Percentiles rank a stretch among this genome's conserved stretches.
Conservation (phyloP, 805 yeast species). For the Priceomyces melissophilus region DNA sequence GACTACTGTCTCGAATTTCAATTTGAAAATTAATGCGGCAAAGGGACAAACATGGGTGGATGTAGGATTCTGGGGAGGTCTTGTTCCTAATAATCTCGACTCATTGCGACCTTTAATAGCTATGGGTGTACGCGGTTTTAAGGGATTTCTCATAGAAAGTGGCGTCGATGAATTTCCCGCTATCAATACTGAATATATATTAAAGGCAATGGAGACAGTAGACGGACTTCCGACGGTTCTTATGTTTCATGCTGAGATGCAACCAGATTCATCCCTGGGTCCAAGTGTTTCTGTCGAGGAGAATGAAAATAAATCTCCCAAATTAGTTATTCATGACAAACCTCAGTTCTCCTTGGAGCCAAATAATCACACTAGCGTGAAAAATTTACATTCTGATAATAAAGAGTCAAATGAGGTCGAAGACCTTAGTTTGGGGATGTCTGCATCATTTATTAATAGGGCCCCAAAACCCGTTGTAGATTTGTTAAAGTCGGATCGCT, state of each 20-base stretch:
- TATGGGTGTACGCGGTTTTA: conserved; percentile 91
- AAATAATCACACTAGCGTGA: conserved; percentile 7
- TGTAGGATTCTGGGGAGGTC: conserved; percentile 95
- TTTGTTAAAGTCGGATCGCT: conserved; percentile 17
- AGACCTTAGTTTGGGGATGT: conserved; percentile 34
- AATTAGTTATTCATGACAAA: conserved; percentile 19
- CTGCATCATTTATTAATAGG: conserved; percentile 36
- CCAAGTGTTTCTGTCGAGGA: conserved; percentile 22
- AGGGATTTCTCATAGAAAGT: conserved; percentile 86
- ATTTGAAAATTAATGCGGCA: conserved; percentile 75
- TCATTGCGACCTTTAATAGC: conserved; percentile 72
- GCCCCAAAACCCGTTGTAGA: conserved; percentile 39
- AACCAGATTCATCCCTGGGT: conserved; percentile 32
- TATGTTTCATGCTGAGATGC: conserved; percentile 94
- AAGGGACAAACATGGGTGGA: conserved; percentile 84
- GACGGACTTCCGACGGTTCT: conserved; percentile 64
- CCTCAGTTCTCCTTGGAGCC: conserved; percentile 15
- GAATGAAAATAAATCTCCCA: conserved; percentile 20
- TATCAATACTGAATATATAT: conserved; percentile 61
- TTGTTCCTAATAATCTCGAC: conserved; percentile 72
- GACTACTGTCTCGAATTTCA: conserved; percentile 73
- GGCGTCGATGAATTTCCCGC: conserved; percentile 98
- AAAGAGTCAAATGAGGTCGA: conserved; percentile 24
- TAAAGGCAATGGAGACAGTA: conserved; percentile 61
- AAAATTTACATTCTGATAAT: conserved; percentile 5